These are phyloP conservation scores for Wickerhamomyces pijperi DNA, from an alignment of 805 yeast species.

Conservation along the genomic window DNA sequence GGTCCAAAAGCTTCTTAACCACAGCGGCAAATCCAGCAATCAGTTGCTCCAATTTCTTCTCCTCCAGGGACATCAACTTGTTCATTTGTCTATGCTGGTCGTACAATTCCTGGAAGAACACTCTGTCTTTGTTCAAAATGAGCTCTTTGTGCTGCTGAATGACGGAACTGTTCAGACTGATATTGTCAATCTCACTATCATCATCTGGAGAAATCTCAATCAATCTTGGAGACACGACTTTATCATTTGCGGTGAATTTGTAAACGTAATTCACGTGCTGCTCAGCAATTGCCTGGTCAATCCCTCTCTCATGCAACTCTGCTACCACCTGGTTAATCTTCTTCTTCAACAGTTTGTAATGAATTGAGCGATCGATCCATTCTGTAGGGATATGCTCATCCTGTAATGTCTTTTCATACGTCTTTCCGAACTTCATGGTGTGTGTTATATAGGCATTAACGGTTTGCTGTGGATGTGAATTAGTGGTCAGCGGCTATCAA, in stretches of 20 bases:
- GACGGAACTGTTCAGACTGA: background rate
- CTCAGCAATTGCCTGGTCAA: slow-evolving; percentile 30
- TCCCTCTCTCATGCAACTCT: slow-evolving; percentile 50
- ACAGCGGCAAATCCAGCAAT: slow-evolving; percentile 22
- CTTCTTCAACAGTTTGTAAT: slow-evolving; percentile 61
- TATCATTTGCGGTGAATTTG: slow-evolving; percentile 9
- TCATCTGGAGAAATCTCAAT: slow-evolving; percentile 4
- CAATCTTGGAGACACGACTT: slow-evolving; percentile 3
- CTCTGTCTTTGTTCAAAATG: slow-evolving; percentile 4
- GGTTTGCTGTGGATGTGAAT: too few relatives aligned
- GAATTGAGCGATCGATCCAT: slow-evolving; percentile 61
- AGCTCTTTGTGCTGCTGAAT: slow-evolving; percentile 2
- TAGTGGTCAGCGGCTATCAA: too few relatives aligned
- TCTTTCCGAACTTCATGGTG: slow-evolving; percentile 67
- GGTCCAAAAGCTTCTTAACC: slow-evolving; percentile 8
- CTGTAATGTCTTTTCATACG: slow-evolving; percentile 48
- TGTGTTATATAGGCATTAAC: too few relatives aligned
- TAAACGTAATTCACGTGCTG: slow-evolving; percentile 7
- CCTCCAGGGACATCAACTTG: slow-evolving; percentile 39
- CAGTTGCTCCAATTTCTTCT: slow-evolving; percentile 16
- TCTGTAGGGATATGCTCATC: slow-evolving; percentile 54
- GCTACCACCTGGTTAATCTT: slow-evolving; percentile 52
- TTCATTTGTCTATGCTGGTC: slow-evolving; percentile 14
- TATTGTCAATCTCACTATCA: slow-evolving; percentile 3
- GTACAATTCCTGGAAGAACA: slow-evolving; percentile 12